Evolutionary conservation across 805 yeast species (phyloP).

Genomic region (Starmerella vitae): DNA sequence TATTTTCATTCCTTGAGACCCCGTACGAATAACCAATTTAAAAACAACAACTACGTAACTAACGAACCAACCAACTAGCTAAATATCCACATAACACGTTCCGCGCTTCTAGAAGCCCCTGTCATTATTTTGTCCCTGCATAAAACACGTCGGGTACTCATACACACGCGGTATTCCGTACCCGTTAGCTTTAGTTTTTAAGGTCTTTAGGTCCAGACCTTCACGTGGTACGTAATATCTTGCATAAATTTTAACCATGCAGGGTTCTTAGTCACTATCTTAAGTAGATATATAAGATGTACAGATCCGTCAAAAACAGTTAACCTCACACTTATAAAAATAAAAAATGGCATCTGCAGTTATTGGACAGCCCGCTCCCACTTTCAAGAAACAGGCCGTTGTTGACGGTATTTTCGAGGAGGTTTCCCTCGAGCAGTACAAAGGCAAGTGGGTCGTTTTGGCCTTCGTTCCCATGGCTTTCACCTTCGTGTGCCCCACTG

Average conservation of each 20-base stretch:
- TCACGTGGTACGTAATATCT: too few species aligned
- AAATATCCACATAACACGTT: too few species aligned
- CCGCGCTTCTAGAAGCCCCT: too few species aligned
- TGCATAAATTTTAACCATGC: too few species aligned
- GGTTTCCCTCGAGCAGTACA: conserved; percentile 82
- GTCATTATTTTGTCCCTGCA: too few species aligned
- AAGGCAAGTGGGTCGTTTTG: conserved; percentile 94
- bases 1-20: too few species aligned
- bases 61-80: too few species aligned
- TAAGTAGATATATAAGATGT: neutral
- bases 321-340: neutral
- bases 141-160: too few species aligned
- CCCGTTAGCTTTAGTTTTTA: too few species aligned
- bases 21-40: too few species aligned
- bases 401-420: conserved; percentile 94
- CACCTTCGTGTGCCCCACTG: conserved; percentile 99
- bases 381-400: conserved; percentile 93
- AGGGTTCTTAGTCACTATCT: conserved; percentile 10
- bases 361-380: conserved; percentile 93
- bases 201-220: neutral
- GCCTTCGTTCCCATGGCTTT: conserved; percentile 98
- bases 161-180: too few species aligned
- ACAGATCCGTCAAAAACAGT: neutral
- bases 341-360: conserved; percentile 56
- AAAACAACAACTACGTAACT: too few species aligned